Base-by-base conservation (phyloP, 2,329 filamentous ascomycete genomes). In the Alternaria alternata region DNA sequence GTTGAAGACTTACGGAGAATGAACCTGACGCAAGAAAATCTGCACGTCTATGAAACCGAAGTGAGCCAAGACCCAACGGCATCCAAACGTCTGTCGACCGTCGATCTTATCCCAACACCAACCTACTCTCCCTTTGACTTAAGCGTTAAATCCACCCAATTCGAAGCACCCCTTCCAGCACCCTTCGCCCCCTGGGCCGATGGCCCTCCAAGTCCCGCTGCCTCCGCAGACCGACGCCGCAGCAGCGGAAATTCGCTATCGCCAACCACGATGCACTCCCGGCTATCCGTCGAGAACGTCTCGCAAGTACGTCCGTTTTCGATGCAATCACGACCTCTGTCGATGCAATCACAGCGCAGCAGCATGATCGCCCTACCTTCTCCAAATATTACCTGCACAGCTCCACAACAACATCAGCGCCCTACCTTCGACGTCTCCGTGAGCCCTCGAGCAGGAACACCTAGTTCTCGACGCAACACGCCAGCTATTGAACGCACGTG, bases 181-280 rank as follows among this genome's bases (percentile, higher is more conserved):
- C 69, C 69, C 9, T 71, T 71, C 32, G 69, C 69, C 22, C 69
- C 69, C 3, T 71, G 69, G 69, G 56, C 69, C 47, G 61, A 61
- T 30, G 54, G 44, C 4, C 69, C 69, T 7, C 69, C 67, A 46
- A 71, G 64, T 20, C 69, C 69, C 16, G 64, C 67, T 20, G 54
- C 57, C 3, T 64, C 66, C n/a, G 47, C 54, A 26, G 59, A 64
- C 16, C 52, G 63, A 20, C 63, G 59, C 38, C 47, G 63, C 48
- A 56, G 61, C 55, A 67, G 65, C 30, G 63, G 63, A 5, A 54
- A 54, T 8, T 66, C 65, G n/a, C 26, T 66, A 11, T 64, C 65
- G 12, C 51, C 58, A 18, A 64, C 57, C 11, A 44, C 46, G 39
- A 51, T 46, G 26, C 52, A 49, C 49, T 62, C 57, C 28, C 57